Evolutionary conservation across 2,329 filamentous ascomycete genomes (phyloP).

Genomic region (Hypoxylon sp.): DNA sequence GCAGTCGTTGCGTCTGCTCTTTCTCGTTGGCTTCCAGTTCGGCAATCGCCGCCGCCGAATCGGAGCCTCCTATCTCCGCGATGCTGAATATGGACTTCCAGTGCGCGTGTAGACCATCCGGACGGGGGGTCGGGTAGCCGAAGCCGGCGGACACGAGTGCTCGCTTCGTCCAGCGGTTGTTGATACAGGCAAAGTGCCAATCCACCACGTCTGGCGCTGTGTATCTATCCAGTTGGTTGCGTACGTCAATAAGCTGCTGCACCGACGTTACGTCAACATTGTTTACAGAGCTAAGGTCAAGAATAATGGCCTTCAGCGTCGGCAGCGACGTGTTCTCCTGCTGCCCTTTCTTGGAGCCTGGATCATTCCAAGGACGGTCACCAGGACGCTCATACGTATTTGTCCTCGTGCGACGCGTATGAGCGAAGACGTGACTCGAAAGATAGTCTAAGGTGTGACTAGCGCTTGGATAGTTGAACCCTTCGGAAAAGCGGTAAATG

Average conservation of each 20-base stretch:
- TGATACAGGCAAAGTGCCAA: conserved; percentile 95
- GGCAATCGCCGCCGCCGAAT: conserved; percentile 73
- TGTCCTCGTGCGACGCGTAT: conserved; percentile 79
- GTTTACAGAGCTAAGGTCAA: conserved; percentile 94
- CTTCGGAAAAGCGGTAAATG: conserved; percentile 93
- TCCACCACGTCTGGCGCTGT: conserved; percentile 82
- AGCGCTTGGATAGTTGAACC: conserved; percentile 96
- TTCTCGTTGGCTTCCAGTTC: conserved; percentile 69
- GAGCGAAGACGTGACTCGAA: conserved; percentile 69
- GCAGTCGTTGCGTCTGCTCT: conserved; percentile 34
- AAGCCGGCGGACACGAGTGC: conserved; percentile 88
- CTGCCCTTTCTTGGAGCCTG: conserved; percentile 68
- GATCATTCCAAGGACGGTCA: conserved; percentile 95
- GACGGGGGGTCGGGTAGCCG: conserved; percentile 73
- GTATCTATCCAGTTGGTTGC: conserved; percentile 91
- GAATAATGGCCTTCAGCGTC: conserved; percentile 84
- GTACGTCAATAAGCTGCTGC: conserved; percentile 91
- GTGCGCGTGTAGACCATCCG: conserved; percentile 63
- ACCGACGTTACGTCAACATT: conserved; percentile 93
- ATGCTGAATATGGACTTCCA: conserved; percentile 98
- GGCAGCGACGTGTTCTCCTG: conserved; percentile 63
- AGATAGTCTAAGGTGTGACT: conserved; percentile 87
- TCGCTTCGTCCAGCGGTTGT: conserved; percentile 93
- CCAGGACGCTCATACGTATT: conserved; percentile 69
- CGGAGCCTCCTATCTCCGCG: conserved; percentile 78